Conservation (phyloP, 2,329 filamentous ascomycete species). For the Microcyclosporella mali region DNA sequence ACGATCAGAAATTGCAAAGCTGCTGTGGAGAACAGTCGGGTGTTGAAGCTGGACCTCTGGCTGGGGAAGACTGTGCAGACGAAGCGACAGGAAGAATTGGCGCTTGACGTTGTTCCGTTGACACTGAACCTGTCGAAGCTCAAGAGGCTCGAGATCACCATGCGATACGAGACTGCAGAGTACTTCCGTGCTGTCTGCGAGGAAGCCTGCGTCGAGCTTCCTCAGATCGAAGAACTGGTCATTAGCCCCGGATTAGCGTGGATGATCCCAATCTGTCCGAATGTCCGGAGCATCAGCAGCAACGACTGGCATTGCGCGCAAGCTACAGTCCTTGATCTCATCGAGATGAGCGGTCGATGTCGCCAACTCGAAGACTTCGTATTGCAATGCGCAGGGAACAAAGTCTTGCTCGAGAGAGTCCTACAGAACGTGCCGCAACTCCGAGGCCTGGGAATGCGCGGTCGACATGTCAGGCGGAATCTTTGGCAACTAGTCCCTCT, state of each 20-base stretch:
- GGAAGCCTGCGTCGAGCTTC: neutral
- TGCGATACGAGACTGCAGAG: neutral
- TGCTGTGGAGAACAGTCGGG: neutral
- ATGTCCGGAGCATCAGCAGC: neutral
- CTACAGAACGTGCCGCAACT: neutral
- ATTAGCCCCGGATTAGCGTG: conserved; percentile 1
- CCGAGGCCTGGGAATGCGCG: neutral
- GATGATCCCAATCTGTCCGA: conserved; percentile 4
- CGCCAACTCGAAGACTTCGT: neutral
- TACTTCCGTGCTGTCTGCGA: neutral
- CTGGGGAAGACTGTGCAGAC: neutral
- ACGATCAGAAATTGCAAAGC: neutral
- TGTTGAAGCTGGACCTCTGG: conserved; percentile 2
- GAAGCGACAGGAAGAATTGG: neutral
- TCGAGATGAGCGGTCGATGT: neutral
- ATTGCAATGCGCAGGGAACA: neutral
- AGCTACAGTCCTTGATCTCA: neutral
- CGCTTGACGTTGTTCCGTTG: neutral
- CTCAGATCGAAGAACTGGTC: conserved; percentile 1
- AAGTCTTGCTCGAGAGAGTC: neutral
- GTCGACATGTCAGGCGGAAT: neutral
- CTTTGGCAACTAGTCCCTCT: neutral
- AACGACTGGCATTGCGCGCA: conserved; percentile 2
- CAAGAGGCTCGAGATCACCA: neutral
- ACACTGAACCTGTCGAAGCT: neutral